A percentile compares a stretch with the other conserved stretches of the same genome.
Conservation (phyloP, 177 flowering plant species). For the Tripterygium wilfordii region DNA sequence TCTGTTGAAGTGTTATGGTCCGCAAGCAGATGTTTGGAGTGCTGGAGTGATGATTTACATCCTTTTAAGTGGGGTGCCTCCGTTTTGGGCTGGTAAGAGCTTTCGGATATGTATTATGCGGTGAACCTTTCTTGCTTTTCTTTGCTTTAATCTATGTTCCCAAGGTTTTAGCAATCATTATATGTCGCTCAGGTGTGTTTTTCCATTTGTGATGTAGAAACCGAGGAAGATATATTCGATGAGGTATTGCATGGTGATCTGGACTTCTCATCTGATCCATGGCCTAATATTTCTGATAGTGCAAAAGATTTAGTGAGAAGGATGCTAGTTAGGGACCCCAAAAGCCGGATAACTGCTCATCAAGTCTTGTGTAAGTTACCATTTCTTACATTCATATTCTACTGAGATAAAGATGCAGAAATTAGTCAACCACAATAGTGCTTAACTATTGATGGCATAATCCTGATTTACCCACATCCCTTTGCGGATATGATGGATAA, state of each 20-base stretch:
- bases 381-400: too few species aligned
- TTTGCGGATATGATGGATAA: too few species aligned
- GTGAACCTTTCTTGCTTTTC: background rate
- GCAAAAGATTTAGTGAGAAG: conserved; percentile 77
- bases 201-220: conserved; percentile 32
- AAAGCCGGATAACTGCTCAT: conserved; percentile 67
- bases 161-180: background rate
- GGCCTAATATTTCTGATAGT: conserved; percentile 76
- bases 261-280: conserved; percentile 73
- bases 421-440: too few species aligned
- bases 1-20: conserved; percentile 61
- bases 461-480: too few species aligned
- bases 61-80: conserved; percentile 79
- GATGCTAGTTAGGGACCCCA: conserved; percentile 77
- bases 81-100: conserved; percentile 61
- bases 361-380: conserved; percentile 75
- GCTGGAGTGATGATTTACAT: conserved; percentile 88
- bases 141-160: background rate
- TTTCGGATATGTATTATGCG: background rate
- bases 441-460: too few species aligned
- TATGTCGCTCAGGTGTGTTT: background rate
- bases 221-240: conserved; percentile 72
- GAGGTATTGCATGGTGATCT: conserved; percentile 75
- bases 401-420: too few species aligned
- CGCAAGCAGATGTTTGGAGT: conserved; percentile 92